Conservation (phyloP, 345 rosid genomes). For the Corchorus capsularis region DNA sequence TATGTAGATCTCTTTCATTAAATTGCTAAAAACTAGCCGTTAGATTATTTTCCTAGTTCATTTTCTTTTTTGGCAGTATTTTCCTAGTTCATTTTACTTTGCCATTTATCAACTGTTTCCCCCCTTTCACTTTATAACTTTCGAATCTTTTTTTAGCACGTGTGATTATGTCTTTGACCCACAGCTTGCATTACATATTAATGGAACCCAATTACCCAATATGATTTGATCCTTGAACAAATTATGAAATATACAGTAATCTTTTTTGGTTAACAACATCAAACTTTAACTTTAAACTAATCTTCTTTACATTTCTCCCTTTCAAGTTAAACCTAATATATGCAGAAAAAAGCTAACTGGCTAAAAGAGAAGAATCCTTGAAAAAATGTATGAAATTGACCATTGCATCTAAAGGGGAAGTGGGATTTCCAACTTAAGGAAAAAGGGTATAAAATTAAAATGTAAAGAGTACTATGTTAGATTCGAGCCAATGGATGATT, state of each 20-base stretch:
- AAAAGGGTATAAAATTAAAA: constrained; percentile 1
- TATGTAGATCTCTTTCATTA: constrained; percentile 1
- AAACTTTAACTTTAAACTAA: not conserved
- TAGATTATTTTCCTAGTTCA: not conserved
- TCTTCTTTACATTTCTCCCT: not conserved
- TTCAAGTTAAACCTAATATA: not conserved
- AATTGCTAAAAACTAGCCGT: constrained; percentile 6
- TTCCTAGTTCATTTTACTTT: not conserved
- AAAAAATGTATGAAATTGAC: not conserved
- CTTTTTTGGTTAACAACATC: not conserved
- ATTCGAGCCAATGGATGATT: constrained; percentile 30
- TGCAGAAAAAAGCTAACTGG: not conserved
- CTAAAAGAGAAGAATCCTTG: not conserved
- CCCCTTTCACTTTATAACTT: constrained; percentile 10
- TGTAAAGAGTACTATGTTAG: constrained; percentile 1
- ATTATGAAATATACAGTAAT: not conserved
- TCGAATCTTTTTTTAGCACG: constrained; percentile 15
- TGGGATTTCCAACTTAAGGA: constrained; percentile 1
- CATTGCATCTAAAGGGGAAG: not conserved
- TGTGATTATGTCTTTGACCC: constrained; percentile 11
- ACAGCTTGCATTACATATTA: constrained; percentile 1
- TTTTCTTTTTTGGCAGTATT: too few relatives aligned
- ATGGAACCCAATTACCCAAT: not conserved
- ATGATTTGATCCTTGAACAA: not conserved
- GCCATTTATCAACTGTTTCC: constrained; percentile 9